These are phyloP conservation scores for Trichophyton schoenleinii DNA, from an alignment of 2,329 filamentous ascomycete species.

Conservation along the genomic window DNA sequence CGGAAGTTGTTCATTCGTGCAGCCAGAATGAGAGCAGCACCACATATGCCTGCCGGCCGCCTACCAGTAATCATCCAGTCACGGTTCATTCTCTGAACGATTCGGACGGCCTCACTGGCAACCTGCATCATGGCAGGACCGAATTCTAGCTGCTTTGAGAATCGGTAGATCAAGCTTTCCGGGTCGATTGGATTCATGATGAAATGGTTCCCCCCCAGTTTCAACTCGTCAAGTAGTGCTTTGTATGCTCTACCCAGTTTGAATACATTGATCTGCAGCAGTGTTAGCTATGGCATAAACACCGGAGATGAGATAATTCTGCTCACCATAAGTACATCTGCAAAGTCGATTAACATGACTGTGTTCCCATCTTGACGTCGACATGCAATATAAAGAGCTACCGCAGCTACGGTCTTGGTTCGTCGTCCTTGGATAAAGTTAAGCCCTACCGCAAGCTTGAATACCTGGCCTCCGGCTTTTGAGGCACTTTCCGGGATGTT, in stretches of 20 bases:
- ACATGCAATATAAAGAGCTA: constrained; percentile 81
- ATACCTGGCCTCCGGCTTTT: constrained; percentile 57
- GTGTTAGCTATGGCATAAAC: constrained; percentile 14
- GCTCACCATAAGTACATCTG: constrained; percentile 56
- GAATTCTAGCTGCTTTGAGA: constrained; percentile 86
- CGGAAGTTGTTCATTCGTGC: constrained; percentile 98
- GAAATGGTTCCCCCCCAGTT: constrained; percentile 45
- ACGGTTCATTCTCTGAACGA: constrained; percentile 83
- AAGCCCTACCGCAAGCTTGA: constrained; percentile 59
- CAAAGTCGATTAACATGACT: constrained; percentile 89
- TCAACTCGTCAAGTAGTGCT: constrained; percentile 53
- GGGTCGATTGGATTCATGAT: constrained; percentile 67
- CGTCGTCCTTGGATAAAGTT: constrained; percentile 80
- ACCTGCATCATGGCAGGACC: constrained; percentile 69
- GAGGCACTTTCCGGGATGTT: constrained; percentile 47
- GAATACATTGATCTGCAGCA: constrained; percentile 68
- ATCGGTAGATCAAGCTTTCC: constrained; percentile 82
- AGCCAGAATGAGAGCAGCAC: constrained; percentile 85
- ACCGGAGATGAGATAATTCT: neutral
- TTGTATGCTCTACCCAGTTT: constrained; percentile 84
- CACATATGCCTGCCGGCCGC: constrained; percentile 84
- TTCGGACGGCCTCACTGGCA: constrained; percentile 72
- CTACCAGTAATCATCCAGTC: constrained; percentile 97
- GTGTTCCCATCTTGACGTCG: constrained; percentile 66
- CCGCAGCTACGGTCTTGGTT: constrained; percentile 73